Percentiles rank a stretch among this genome's conserved stretches.
phyloP scores from a whole-genome alignment of 257 asterid genomes.

The Voacanga thouarsii region DNA sequence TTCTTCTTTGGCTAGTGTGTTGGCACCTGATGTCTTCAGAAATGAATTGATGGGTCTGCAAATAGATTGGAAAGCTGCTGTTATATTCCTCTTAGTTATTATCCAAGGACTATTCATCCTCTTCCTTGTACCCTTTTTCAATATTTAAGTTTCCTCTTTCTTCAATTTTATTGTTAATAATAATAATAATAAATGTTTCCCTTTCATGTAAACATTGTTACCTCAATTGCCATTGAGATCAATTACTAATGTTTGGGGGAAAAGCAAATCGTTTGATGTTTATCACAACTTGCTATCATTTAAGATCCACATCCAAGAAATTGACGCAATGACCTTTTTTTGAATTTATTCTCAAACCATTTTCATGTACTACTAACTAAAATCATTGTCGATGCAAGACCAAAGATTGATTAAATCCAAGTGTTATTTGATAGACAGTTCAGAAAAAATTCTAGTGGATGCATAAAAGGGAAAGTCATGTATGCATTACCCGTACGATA shows the following conservation, averaged over 20 bases:
- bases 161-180: background rate
- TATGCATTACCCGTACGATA: constrained; percentile 88
- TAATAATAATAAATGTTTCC: background rate
- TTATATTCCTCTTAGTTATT: background rate
- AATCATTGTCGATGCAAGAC: background rate
- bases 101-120: background rate
- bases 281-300: background rate
- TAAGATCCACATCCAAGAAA: background rate
- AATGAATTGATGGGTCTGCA: background rate
- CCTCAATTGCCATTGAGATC: background rate
- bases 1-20: background rate
- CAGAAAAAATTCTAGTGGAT: background rate
- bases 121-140: background rate
- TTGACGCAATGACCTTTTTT: background rate
- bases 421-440: background rate
- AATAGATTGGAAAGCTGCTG: background rate
- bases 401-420: no score
- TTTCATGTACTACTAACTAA: background rate
- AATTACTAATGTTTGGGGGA: background rate
- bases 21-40: background rate
- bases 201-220: background rate
- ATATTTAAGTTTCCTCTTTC: background rate
- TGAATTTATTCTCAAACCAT: background rate
- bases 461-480: constrained; percentile 27
- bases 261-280: no score